A percentile compares a stretch with the other conserved stretches of the same genome.
Evolutionary conservation across 164 flowering plant species (phyloP).

Genomic region (Litsea cubeba): DNA sequence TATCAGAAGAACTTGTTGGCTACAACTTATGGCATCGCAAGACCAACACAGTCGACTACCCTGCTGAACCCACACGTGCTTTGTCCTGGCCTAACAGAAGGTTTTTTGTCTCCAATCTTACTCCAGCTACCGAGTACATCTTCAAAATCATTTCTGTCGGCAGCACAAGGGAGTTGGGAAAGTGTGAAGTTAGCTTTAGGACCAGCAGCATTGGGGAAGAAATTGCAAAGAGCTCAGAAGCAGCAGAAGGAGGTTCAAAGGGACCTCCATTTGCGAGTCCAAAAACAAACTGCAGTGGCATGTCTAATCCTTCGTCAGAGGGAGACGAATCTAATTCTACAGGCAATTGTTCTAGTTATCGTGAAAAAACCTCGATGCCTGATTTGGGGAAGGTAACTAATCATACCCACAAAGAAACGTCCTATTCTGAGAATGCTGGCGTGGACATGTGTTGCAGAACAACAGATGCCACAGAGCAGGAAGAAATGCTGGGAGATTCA

Average conservation of each 20-base stretch:
- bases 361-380: conserved; percentile 17
- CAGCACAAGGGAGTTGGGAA: conserved; percentile 37
- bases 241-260: conserved; percentile 31
- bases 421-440: conserved; percentile 5
- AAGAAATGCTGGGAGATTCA: conserved; percentile 26
- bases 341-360: conserved; percentile 20
- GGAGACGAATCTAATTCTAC: conserved; percentile 69
- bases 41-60: conserved; percentile 43
- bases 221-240: conserved; percentile 19
- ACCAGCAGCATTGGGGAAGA: conserved; percentile 28
- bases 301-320: conserved; percentile 90
- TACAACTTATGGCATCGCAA: conserved; percentile 76
- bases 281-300: conserved; percentile 64
- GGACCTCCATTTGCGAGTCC: conserved; percentile 39
- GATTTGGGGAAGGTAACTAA: conserved; percentile 19
- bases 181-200: conserved; percentile 39
- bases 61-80: conserved; percentile 55
- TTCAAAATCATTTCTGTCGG: conserved; percentile 52
- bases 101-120: conserved; percentile 44
- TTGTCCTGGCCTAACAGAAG: conserved; percentile 41
- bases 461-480: conserved; percentile 15
- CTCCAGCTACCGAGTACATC: conserved; percentile 59
- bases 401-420: conserved; percentile 9
- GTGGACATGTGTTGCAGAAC: not conserved
- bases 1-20: conserved; percentile 23